phyloP scores from a whole-genome alignment of 176 grass and related monocot genomes.

The Eragrostis curvula region DNA sequence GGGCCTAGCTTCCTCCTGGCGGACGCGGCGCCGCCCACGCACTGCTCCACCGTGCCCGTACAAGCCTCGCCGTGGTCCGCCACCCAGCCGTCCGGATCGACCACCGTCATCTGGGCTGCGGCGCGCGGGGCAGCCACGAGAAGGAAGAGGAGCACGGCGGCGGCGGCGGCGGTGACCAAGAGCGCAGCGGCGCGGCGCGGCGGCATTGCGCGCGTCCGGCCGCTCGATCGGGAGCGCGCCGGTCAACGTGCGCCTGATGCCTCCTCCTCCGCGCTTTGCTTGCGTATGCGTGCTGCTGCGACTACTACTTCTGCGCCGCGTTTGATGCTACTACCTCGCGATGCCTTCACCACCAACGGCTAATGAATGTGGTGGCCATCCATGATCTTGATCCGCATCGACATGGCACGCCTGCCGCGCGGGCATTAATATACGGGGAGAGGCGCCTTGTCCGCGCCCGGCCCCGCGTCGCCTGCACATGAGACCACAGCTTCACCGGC shows the following conservation, averaged over 20 bases:
- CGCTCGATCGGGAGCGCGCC: too few species aligned
- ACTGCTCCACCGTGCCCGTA: slow-evolving; percentile 33
- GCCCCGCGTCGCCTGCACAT: slow-evolving; percentile 33
- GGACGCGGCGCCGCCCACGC: not conserved
- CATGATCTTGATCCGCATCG: slow-evolving; percentile 27
- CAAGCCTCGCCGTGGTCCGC: not conserved
- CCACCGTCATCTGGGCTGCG: not conserved
- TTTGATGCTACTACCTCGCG: too few species aligned
- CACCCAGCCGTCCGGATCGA: not conserved
- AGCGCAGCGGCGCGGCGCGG: not conserved
- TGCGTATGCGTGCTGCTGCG: not conserved
- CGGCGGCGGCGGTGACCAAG: not conserved
- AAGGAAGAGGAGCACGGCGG: not conserved
- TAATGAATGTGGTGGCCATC: not conserved
- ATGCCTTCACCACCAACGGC: not conserved
- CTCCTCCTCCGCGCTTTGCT: not conserved
- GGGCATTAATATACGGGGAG: slow-evolving; percentile 40
- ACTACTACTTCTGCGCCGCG: not conserved
- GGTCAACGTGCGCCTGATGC: not conserved
- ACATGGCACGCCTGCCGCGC: slow-evolving; percentile 39
- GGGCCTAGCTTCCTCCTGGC: slow-evolving; percentile 27
- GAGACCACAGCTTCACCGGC: not conserved
- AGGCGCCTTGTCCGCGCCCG: slow-evolving; percentile 30
- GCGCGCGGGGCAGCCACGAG: not conserved
- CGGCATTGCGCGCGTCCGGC: slow-evolving; percentile 20